Conservation (phyloP, 164 flowering plant genomes). For the Euptelea pleiosperma region DNA sequence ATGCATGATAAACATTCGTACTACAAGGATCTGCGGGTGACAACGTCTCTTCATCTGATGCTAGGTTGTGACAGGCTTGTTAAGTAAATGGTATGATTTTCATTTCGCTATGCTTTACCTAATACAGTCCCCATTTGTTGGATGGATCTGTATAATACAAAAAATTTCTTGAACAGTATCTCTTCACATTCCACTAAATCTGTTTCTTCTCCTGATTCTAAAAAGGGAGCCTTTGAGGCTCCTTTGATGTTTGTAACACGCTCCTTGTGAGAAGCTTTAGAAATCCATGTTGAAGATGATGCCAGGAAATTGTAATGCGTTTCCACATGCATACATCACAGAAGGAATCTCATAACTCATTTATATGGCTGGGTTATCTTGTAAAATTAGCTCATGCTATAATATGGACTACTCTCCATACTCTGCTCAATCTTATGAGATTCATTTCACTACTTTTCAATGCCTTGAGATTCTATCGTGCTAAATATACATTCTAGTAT, state of each 20-base stretch:
- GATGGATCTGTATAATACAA: constrained; percentile 19
- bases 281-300: constrained; percentile 11
- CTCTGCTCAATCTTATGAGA: neutral
- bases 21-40: constrained; percentile 8
- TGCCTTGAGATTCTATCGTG: constrained; percentile 2
- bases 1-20: neutral
- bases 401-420: constrained; percentile 1
- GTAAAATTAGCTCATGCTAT: constrained; percentile 1
- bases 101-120: constrained; percentile 9
- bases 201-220: constrained; percentile 6
- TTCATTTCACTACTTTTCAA: neutral
- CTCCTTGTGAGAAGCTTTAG: constrained; percentile 4
- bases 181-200: constrained; percentile 6
- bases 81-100: constrained; percentile 19
- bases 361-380: neutral
- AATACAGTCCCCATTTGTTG: constrained; percentile 7
- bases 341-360: constrained; percentile 5
- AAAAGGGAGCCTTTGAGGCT: constrained; percentile 6
- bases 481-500: neutral
- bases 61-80: constrained; percentile 5
- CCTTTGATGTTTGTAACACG: constrained; percentile 10
- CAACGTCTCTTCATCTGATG: constrained; percentile 2
- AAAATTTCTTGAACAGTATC: constrained; percentile 9
- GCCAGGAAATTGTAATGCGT: constrained; percentile 7
- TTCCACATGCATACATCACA: neutral